A percentile compares a stretch with the other conserved stretches of the same genome.
These are phyloP conservation scores for Naganishia vishniacii DNA, from an alignment of 768 basidiomycete genomes.

Conservation along the genomic window DNA sequence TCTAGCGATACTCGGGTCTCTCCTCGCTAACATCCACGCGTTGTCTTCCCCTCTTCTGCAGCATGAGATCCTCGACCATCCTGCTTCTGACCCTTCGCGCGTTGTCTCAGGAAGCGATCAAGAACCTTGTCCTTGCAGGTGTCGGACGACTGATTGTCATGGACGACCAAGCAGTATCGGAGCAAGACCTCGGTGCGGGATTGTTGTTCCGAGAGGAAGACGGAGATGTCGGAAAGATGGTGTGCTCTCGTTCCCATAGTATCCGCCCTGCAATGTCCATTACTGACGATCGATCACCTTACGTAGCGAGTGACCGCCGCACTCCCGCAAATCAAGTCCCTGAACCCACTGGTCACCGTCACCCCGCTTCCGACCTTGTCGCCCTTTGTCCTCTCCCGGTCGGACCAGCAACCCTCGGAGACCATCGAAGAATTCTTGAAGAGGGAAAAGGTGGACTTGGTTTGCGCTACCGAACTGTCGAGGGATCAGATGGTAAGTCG, in stretches of 20 bases:
- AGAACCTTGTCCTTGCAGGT: conserved; percentile 95
- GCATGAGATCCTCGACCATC: conserved; percentile 91
- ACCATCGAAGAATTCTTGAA: conserved; percentile 41
- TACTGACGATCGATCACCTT: background rate
- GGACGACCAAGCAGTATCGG: conserved; percentile 67
- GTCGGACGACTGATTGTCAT: conserved; percentile 82
- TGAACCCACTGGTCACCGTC: conserved; percentile 86
- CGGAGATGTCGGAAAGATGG: conserved; percentile 69
- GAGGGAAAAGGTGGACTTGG: conserved; percentile 57
- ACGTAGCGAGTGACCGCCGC: conserved; percentile 82
- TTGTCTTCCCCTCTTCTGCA: conserved; percentile 45
- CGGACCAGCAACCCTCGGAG: conserved; percentile 19
- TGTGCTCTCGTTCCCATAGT: conserved; percentile 49
- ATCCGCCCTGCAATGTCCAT: too few relatives aligned
- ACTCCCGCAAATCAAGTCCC: conserved; percentile 71
- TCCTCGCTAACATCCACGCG: too few relatives aligned
- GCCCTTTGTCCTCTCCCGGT: conserved; percentile 52
- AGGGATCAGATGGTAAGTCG: conserved; percentile 64
- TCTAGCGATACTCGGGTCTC: too few relatives aligned
- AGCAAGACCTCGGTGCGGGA: conserved; percentile 83
- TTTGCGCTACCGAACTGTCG: conserved; percentile 78
- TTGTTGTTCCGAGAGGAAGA: conserved; percentile 94
- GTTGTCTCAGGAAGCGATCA: conserved; percentile 86
- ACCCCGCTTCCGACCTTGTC: conserved; percentile 63
- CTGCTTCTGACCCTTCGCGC: conserved; percentile 72